Evolutionary conservation across 2,329 filamentous ascomycete genomes (phyloP).

Genomic region (Erysiphe pulchra): DNA sequence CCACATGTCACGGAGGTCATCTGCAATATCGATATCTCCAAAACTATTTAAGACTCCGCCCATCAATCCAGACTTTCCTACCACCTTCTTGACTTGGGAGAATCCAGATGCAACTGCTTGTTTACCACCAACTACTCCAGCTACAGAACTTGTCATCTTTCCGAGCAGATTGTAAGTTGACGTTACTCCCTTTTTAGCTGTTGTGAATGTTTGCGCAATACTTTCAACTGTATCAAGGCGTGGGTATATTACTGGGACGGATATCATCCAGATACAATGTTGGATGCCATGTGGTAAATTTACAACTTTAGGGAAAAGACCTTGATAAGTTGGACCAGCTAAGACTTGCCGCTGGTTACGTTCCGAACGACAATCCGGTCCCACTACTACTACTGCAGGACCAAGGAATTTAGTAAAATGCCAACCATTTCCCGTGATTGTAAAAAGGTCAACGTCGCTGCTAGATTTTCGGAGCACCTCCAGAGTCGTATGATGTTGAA

Average conservation of each 20-base stretch:
- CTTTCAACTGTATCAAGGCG: conserved; percentile 78
- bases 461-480: conserved; percentile 77
- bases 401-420: conserved; percentile 95
- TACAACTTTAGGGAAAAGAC: conserved; percentile 85
- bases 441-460: conserved; percentile 80
- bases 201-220: conserved; percentile 71
- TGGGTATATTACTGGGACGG: conserved; percentile 76
- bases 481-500: conserved; percentile 91
- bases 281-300: conserved; percentile 78
- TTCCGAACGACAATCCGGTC: conserved; percentile 78
- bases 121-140: conserved; percentile 85
- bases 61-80: conserved; percentile 90
- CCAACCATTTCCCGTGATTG: conserved; percentile 91
- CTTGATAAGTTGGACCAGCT: conserved; percentile 90
- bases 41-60: conserved; percentile 88
- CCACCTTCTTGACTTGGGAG: conserved; percentile 81
- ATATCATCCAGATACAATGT: conserved; percentile 90
- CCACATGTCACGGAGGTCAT: conserved; percentile 92
- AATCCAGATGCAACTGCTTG: conserved; percentile 83
- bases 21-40: conserved; percentile 79
- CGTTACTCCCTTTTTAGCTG: conserved; percentile 89
- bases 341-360: conserved; percentile 76
- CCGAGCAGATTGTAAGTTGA: conserved; percentile 90
- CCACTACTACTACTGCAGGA: conserved; percentile 69
- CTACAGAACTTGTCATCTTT: conserved; percentile 83